phyloP scores from a whole-genome alignment of 495 filamentous ascomycete genomes.

The Trichoderma gamsii region DNA sequence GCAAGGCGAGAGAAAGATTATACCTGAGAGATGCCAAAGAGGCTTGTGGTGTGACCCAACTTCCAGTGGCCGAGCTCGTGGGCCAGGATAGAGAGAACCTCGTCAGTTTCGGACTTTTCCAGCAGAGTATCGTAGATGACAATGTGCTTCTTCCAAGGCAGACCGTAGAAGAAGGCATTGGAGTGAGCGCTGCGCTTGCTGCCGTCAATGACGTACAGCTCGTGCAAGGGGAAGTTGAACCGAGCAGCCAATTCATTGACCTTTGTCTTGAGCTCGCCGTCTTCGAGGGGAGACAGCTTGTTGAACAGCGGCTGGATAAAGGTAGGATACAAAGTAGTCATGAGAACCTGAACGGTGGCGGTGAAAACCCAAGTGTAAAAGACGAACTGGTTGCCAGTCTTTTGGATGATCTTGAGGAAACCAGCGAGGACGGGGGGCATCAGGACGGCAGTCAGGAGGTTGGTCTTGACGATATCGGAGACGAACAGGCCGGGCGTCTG shows the following conservation, averaged over 20 bases:
- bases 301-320: constrained; percentile 94
- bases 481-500: constrained; percentile 85
- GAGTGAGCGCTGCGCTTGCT: constrained; percentile 95
- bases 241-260: constrained; percentile 80
- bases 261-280: constrained; percentile 77
- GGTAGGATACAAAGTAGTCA: constrained; percentile 93
- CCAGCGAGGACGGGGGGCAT: constrained; percentile 82
- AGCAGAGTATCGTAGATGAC: constrained; percentile 97
- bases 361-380: constrained; percentile 95
- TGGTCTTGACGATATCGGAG: constrained; percentile 86
- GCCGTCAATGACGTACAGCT: constrained; percentile 93
- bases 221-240: constrained; percentile 82
- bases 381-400: constrained; percentile 88
- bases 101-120: constrained; percentile 83
- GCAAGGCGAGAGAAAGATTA: constrained; percentile 18
- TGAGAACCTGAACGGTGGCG: constrained; percentile 79
- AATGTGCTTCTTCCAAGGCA: constrained; percentile 99
- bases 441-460: constrained; percentile 70
- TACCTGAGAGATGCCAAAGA: constrained; percentile 86
- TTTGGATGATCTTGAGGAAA: constrained; percentile 85
- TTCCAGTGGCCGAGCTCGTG: constrained; percentile 98
- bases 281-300: constrained; percentile 87
- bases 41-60: constrained; percentile 84
- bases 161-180: constrained; percentile 96
- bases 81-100: constrained; percentile 90